These are phyloP conservation scores for Xylaria telfairii DNA, from an alignment of 495 filamentous ascomycete species.

Conservation along the genomic window DNA sequence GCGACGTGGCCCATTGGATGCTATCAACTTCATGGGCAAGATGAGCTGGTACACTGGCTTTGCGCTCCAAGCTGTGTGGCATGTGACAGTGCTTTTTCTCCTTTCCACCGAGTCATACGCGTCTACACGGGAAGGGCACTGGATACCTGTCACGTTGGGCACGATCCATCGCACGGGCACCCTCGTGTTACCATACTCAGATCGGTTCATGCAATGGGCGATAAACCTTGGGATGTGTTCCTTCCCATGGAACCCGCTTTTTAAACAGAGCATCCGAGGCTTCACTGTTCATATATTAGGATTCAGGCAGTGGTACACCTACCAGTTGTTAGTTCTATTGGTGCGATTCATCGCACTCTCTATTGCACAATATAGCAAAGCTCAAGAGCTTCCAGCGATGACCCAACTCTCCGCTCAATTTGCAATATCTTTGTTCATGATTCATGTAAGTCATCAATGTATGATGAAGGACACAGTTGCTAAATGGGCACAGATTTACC, in stretches of 20 bases:
- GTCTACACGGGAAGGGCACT: slow-evolving; percentile 15
- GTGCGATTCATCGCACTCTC: slow-evolving; percentile 61
- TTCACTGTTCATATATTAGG: slow-evolving; percentile 69
- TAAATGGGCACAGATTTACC: slow-evolving; percentile 49
- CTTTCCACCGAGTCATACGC: slow-evolving; percentile 27
- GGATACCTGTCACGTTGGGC: slow-evolving; percentile 40
- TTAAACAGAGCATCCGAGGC: slow-evolving; percentile 67
- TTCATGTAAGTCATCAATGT: slow-evolving; percentile 55
- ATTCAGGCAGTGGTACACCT: slow-evolving; percentile 69
- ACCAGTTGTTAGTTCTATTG: slow-evolving; percentile 67
- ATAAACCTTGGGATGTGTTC: slow-evolving; percentile 61
- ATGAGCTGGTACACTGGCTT: slow-evolving; percentile 61
- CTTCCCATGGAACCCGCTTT: slow-evolving; percentile 79
- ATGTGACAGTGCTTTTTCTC: slow-evolving; percentile 44
- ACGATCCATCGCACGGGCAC: slow-evolving; percentile 39
- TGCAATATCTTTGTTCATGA: slow-evolving; percentile 59
- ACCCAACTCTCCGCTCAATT: slow-evolving; percentile 59
- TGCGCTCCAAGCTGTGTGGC: slow-evolving; percentile 59
- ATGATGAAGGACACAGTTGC: slow-evolving; percentile 21
- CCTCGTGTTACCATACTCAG: slow-evolving; percentile 35
- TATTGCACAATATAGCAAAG: slow-evolving; percentile 51
- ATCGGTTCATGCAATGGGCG: slow-evolving; percentile 52
- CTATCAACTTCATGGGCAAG: slow-evolving; percentile 53
- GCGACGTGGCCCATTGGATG: slow-evolving; percentile 56
- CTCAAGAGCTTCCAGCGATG: slow-evolving; percentile 46